A percentile compares a stretch with the other conserved stretches of the same genome.
Conservation (phyloP, 257 asterid genomes). For the Penstemon newberryi region DNA sequence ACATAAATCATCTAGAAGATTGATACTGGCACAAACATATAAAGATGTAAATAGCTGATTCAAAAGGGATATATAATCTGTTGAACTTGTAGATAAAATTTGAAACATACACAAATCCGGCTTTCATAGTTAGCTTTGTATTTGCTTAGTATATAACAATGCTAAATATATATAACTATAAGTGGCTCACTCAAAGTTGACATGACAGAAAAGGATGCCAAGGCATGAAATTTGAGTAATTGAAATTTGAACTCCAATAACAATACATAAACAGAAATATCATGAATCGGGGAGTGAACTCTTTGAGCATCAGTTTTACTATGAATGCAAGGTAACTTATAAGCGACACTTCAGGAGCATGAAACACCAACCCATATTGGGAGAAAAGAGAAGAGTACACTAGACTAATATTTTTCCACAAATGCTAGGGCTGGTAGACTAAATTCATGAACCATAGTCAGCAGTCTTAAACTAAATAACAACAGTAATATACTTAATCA, state of each 20-base stretch:
- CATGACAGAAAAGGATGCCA: neutral
- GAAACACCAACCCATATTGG: neutral
- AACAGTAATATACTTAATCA: no score
- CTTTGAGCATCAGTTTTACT: neutral
- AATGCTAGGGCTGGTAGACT: no score
- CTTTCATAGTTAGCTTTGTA: neutral
- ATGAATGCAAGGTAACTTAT: neutral
- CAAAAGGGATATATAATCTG: neutral
- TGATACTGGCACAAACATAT: conserved; percentile 23
- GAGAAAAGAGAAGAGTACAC: neutral
- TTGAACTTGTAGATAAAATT: conserved; percentile 15
- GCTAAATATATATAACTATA: conserved; percentile 10
- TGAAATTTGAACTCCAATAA: neutral
- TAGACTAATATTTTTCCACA: no score
- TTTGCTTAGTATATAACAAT: conserved; percentile 15
- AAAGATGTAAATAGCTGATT: conserved; percentile 21
- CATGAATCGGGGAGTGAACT: neutral
- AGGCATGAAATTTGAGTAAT: neutral
- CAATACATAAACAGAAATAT: neutral
- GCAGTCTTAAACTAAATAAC: no score
- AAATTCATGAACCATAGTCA: no score
- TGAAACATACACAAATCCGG: conserved; percentile 11
- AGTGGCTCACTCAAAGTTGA: neutral
- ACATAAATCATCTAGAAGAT: conserved; percentile 26
- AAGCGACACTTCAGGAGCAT: neutral